A percentile compares a stretch with the other conserved stretches of the same genome.
Conservation (phyloP, 2,329 filamentous ascomycete species). For the Aotearoamyces nothofagi region DNA sequence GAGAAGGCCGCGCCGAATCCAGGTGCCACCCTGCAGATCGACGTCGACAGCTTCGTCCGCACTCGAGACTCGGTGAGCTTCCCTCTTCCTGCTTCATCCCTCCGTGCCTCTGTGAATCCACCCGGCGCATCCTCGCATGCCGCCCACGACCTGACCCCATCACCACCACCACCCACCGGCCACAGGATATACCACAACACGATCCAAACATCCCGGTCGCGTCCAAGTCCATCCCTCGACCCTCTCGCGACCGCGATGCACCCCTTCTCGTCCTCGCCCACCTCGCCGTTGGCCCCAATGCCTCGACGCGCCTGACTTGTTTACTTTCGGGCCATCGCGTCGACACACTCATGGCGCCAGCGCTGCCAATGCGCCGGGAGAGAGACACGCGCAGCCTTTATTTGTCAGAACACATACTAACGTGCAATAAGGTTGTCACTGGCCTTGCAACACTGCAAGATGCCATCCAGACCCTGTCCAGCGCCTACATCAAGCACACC, state of each 20-base stretch:
- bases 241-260: slow-evolving; percentile 11
- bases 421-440: slow-evolving; percentile 46
- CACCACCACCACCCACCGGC: slow-evolving; percentile 5
- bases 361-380: slow-evolving; percentile 7
- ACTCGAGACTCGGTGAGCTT: slow-evolving; percentile 71
- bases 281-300: slow-evolving; percentile 6
- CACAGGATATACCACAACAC: too few species aligned
- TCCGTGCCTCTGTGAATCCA: too few species aligned
- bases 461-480: slow-evolving; percentile 63
- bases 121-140: slow-evolving; percentile 8
- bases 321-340: slow-evolving; percentile 10
- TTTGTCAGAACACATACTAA: slow-evolving; percentile 14
- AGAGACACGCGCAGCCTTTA: slow-evolving; percentile 7
- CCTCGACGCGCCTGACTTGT: slow-evolving; percentile 15
- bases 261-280: slow-evolving; percentile 4
- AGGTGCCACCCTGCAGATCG: slow-evolving; percentile 26
- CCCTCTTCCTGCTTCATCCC: slow-evolving; percentile 6
- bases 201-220: slow-evolving; percentile 6
- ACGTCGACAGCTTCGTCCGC: slow-evolving; percentile 63
- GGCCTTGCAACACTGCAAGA: slow-evolving; percentile 67
- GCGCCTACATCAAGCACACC: slow-evolving; percentile 78
- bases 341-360: slow-evolving; percentile 4
- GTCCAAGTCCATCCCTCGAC: slow-evolving; percentile 6
- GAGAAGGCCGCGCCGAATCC: slow-evolving; percentile 14
- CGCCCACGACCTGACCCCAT: slow-evolving; percentile 3